A percentile compares a stretch with the other conserved stretches of the same genome.
phyloP scores from a whole-genome alignment of 106 monocot genomes.

The Hemerocallis citrina region DNA sequence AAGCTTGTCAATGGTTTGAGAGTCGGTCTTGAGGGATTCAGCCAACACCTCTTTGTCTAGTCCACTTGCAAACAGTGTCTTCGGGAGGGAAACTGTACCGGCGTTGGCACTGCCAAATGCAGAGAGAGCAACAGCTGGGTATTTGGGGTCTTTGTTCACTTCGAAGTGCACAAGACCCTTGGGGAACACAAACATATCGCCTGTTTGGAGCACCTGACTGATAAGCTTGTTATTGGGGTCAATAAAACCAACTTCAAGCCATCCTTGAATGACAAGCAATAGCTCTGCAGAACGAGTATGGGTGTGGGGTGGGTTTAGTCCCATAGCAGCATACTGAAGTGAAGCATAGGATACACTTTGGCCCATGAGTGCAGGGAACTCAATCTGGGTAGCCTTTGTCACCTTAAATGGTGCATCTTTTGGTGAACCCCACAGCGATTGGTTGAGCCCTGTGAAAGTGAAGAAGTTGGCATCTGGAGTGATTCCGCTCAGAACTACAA shows the following conservation, averaged over 20 bases:
- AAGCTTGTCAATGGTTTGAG: constrained; percentile 4
- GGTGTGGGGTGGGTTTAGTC: constrained; percentile 11
- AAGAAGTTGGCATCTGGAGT: neutral
- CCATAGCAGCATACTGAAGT: constrained; percentile 3
- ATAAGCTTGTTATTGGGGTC: no score
- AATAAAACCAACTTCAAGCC: constrained; percentile 12
- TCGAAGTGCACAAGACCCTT: constrained; percentile 11
- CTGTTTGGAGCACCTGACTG: no score
- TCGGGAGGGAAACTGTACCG: constrained; percentile 7
- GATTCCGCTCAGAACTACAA: neutral
- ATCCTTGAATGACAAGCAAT: constrained; percentile 6
- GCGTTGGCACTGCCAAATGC: constrained; percentile 16
- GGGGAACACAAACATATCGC: no score
- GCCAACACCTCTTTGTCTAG: constrained; percentile 3
- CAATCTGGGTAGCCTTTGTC: constrained; percentile 3
- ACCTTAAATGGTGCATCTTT: constrained; percentile 2
- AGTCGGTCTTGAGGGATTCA: constrained; percentile 12
- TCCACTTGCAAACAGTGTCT: constrained; percentile 6
- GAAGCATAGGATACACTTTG: constrained; percentile 14
- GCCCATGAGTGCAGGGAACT: constrained; percentile 16
- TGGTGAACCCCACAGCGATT: neutral
- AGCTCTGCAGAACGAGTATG: constrained; percentile 15
- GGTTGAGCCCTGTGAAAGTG: constrained; percentile 8
- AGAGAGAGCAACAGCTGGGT: constrained; percentile 2
- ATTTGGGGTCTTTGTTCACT: neutral